Percentiles rank a stretch among this genome's conserved stretches.
These are phyloP conservation scores for Sporisorium exsertum DNA, from an alignment of 1,284 basidiomycete species.

Conservation along the genomic window DNA sequence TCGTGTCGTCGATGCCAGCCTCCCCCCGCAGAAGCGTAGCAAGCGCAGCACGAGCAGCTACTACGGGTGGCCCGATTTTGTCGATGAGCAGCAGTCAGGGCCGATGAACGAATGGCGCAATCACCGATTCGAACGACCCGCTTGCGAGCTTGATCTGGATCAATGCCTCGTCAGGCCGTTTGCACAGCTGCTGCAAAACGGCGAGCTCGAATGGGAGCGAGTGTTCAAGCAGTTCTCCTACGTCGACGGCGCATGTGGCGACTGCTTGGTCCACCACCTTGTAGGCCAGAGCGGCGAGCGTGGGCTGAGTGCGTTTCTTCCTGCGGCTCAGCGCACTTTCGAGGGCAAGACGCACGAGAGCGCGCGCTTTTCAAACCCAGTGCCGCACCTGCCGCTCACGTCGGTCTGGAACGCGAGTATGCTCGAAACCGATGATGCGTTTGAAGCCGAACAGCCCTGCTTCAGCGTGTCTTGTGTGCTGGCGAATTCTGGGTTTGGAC, in stretches of 20 bases:
- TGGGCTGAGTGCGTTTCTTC: slow-evolving; percentile 46
- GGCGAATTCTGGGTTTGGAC: slow-evolving; percentile 24
- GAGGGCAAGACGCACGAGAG: slow-evolving; percentile 8
- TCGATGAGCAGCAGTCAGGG: slow-evolving; percentile 13
- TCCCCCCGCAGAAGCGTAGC: not conserved
- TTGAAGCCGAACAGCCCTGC: slow-evolving; percentile 21
- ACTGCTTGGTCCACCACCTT: slow-evolving; percentile 51
- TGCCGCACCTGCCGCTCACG: slow-evolving; percentile 40
- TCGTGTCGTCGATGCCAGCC: not conserved
- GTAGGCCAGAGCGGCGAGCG: slow-evolving; percentile 31
- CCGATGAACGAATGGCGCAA: slow-evolving; percentile 22
- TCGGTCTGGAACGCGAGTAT: slow-evolving; percentile 21
- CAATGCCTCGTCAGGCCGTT: slow-evolving; percentile 30
- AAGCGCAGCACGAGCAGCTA: slow-evolving; percentile 15
- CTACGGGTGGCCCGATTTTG: slow-evolving; percentile 37
- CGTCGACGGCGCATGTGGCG: slow-evolving; percentile 38
- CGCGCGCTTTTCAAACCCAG: not conserved
- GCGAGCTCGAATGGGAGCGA: slow-evolving; percentile 28
- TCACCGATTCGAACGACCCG: slow-evolving; percentile 24
- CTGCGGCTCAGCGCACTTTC: slow-evolving; percentile 16
- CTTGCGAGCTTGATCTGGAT: slow-evolving; percentile 39
- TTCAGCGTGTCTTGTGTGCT: slow-evolving; percentile 38
- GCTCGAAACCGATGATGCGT: slow-evolving; percentile 1
- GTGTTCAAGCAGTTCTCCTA: slow-evolving; percentile 50
- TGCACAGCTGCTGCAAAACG: not conserved